Base-by-base conservation (phyloP, 805 yeast genomes). In the Candida coquimbonensis region DNA sequence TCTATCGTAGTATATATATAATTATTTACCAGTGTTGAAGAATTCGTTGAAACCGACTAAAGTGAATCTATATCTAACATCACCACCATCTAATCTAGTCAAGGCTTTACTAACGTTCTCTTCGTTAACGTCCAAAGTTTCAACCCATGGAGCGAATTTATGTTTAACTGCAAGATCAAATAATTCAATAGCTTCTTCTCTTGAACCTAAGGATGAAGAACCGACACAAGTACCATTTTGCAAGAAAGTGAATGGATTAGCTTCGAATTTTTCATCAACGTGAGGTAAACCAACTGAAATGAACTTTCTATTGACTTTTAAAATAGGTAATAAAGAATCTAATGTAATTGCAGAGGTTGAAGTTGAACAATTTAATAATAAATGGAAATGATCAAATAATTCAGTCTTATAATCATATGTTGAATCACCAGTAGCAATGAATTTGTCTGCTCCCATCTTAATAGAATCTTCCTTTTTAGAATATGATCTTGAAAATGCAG, bases 271-370 rank as follows among this genome's bases (percentile, higher is more conserved):
- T 49, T 64, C 68, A 42, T 53, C 64, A 43, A 74, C 70, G 40
- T 69, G 73, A 44, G 91, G 87, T 56, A 83, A 69, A 45, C 91
- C 91, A 46, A 80, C 88, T 33, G 82, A 69, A 44, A 81, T 71
- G 59, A 81, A 75, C 43, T 69, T 68, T 45, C 82, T 81, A 56
- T 75, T 75, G 37, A 81, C 78, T 57, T 72, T 79, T 61, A 86
- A 68, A 27, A 72, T 60, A 27, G 62, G 59, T 49, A 81, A 58
- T 60, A 16, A 33, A 16, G 19, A 77, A 76, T 25, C 67, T 57
- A 51, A 69, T 66, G 45, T 81, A 59, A 49, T 74, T 77, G 54
- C 80, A 12, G 65, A 53, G 7, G 70, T 61, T 12, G 73, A 66
- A 21, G 70, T 59, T 34, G 78, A 79, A 63, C 80, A 73, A 53